phyloP scores from a whole-genome alignment of 2,329 filamentous ascomycete genomes.

The Rhynchosporium graminicola region DNA sequence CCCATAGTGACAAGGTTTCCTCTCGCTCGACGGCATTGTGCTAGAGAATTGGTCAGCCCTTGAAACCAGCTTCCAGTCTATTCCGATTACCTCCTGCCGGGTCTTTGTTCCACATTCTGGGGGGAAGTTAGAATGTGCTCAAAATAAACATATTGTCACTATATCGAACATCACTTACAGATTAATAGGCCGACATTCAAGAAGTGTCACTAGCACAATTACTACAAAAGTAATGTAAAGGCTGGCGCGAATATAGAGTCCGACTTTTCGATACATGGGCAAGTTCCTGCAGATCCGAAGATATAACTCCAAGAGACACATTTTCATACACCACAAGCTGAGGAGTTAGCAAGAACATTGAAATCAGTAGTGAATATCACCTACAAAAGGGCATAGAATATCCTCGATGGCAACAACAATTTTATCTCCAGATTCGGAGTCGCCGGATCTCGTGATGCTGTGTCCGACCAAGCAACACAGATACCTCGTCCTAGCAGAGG shows the following conservation, averaged over 20 bases:
- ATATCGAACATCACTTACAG: neutral
- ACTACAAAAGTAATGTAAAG: constrained; percentile 10
- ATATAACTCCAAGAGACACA: constrained; percentile 14
- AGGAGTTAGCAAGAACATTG: neutral
- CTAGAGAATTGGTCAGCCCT: neutral
- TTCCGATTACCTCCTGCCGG: constrained; percentile 11
- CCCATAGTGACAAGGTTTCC: constrained; percentile 11
- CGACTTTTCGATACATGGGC: constrained; percentile 7
- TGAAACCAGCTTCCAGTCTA: no score
- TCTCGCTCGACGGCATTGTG: constrained; percentile 10
- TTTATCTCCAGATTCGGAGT: neutral
- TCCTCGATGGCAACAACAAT: constrained; percentile 9
- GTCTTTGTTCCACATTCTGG: constrained; percentile 10
- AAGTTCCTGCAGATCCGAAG: constrained; percentile 13
- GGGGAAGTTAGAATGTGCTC: neutral
- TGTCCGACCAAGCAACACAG: constrained; percentile 11
- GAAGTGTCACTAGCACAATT: constrained; percentile 7
- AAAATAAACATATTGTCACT: neutral
- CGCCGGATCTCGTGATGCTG: neutral
- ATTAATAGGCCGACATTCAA: constrained; percentile 11
- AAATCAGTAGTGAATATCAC: neutral
- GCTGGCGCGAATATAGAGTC: constrained; percentile 5
- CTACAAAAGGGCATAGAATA: constrained; percentile 16
- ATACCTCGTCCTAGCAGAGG: constrained; percentile 3
- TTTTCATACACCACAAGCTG: constrained; percentile 14